Base-by-base conservation (phyloP, 768 basidiomycete genomes). In the Leucocoprinus sp. region DNA sequence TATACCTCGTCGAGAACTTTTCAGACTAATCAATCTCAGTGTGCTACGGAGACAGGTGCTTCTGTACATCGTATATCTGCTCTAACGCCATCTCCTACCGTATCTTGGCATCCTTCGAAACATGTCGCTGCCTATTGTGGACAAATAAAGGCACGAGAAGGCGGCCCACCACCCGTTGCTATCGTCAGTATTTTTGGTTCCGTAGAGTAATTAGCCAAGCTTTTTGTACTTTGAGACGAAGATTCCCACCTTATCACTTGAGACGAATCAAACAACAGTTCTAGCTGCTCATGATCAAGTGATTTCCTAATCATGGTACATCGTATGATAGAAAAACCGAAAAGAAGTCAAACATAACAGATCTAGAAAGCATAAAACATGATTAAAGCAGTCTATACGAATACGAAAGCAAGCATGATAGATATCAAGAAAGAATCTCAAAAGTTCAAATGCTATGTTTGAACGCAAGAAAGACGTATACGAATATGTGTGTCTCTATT, bases 41-140 rank as follows among this genome's bases (percentile, higher is more conserved):
- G 83, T 53, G 82, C 84, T 4, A 82, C 82, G 2, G 87, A 90
- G 60, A 90, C 84, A 0, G 79, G 79, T 12, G 60, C 74, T 37
- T 82, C 84, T 2, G 55, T 90, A 19, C 84, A 89, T 58, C 81
- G 86, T n/a, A 76, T 90, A 11, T 76, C 83, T 1, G 74, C 84
- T 2, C 66, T 83, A 5, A 82, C 78, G 3, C 70, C 84, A 1
- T 77, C 84, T n/a, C 78, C 81, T 4, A 80, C 83, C 1, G 86
- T 90, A 2, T 64, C 78, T 1, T 89, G 86, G 86, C 87, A 89
- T 60, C 86, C 87, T 3, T 84, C 82, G 5, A 84, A 79, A 62
- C 80, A 85, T 53, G 74, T 80, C n/a, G 75, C 87, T 43, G 86
- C 86, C 2, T 89, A 86, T 53, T 88, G 84, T 56, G 86, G 85